These are phyloP conservation scores for Phalaenopsis aphrodite DNA, from an alignment of 106 monocot genomes.

Conservation along the genomic window DNA sequence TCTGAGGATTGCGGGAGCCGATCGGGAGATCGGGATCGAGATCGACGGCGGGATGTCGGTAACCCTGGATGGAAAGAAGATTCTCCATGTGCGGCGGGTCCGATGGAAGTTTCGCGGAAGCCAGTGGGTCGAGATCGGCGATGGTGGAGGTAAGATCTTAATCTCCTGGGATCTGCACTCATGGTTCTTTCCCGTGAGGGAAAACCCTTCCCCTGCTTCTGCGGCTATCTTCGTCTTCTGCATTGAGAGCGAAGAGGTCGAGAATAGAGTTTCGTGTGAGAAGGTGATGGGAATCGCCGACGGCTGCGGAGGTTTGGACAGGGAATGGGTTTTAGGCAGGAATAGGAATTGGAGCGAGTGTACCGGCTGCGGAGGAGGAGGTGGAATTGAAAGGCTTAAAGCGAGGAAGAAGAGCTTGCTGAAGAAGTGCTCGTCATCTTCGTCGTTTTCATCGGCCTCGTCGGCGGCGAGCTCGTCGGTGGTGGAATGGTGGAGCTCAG, in stretches of 20 bases:
- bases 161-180: conserved; percentile 89
- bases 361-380: conserved; percentile 11
- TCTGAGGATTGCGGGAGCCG: conserved; percentile 38
- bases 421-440: conserved; percentile 42
- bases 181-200: conserved; percentile 48
- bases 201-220: not conserved
- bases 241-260: conserved; percentile 25
- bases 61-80: conserved; percentile 44
- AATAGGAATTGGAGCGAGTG: conserved; percentile 38
- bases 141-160: conserved; percentile 13
- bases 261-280: conserved; percentile 16
- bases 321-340: conserved; percentile 9
- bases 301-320: not conserved
- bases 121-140: conserved; percentile 52
- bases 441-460: conserved; percentile 40
- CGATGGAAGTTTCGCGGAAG: conserved; percentile 88
- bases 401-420: conserved; percentile 24
- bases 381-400: not conserved
- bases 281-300: conserved; percentile 19
- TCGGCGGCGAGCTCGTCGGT: conserved; percentile 61
- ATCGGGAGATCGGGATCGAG: conserved; percentile 43
- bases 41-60: conserved; percentile 33
- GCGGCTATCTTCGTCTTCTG: conserved; percentile 46
- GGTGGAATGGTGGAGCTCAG: conserved; percentile 82
- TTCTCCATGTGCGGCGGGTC: conserved; percentile 53